Evolutionary conservation across 345 rosid species (phyloP).

Genomic region (Litchi chinensis): DNA sequence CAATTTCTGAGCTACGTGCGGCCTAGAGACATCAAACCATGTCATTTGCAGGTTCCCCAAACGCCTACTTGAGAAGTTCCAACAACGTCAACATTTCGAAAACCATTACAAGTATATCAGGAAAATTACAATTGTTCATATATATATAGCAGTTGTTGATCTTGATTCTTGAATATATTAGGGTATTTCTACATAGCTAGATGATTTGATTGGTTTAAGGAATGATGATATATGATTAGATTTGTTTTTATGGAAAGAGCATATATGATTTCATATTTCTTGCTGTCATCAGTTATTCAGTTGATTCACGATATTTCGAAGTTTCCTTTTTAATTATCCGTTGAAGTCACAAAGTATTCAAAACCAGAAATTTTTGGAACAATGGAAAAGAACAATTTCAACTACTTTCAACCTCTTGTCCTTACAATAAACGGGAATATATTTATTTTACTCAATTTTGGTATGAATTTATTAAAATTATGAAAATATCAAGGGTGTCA

Average conservation of each 20-base stretch:
- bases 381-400: too few species aligned
- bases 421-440: too few species aligned
- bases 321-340: too few species aligned
- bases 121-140: neutral
- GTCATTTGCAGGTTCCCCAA: neutral
- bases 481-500: too few species aligned
- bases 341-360: too few species aligned
- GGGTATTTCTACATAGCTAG: neutral
- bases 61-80: neutral
- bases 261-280: neutral
- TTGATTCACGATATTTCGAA: too few species aligned
- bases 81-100: neutral
- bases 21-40: conserved; percentile 58
- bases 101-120: neutral
- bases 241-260: neutral
- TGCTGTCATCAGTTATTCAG: neutral
- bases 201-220: neutral
- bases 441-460: too few species aligned
- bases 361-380: too few species aligned
- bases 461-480: too few species aligned
- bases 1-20: conserved; percentile 80
- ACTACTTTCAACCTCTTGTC: too few species aligned
- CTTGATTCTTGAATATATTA: neutral
- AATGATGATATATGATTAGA: neutral
- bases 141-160: neutral